Evolutionary conservation across 1,139 yeast genomes (phyloP).

Genomic region (Zygosaccharomyces sapae): DNA sequence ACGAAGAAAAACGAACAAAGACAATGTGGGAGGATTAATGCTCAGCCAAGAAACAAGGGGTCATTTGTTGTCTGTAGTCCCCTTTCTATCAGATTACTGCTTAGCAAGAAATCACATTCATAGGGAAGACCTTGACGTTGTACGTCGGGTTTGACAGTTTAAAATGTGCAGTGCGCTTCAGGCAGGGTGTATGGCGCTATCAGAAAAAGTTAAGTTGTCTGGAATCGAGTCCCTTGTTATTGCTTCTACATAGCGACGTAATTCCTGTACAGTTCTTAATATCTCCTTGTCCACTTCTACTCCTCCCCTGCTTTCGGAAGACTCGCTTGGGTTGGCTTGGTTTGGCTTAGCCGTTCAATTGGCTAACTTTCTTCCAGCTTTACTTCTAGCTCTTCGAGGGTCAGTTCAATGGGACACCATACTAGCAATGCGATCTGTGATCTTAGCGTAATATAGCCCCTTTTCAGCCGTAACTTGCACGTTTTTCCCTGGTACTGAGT

Average conservation of each 20-base stretch:
- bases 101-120: not conserved
- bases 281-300: too few relatives aligned
- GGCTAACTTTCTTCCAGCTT: conserved; percentile 10
- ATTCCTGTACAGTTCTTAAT: too few relatives aligned
- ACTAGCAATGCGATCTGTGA: conserved; percentile 13
- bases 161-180: too few relatives aligned
- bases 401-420: conserved; percentile 29
- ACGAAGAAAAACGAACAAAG: not conserved
- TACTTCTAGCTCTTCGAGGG: conserved; percentile 22
- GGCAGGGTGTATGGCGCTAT: too few relatives aligned
- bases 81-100: not conserved
- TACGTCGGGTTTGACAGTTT: too few relatives aligned
- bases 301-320: too few relatives aligned
- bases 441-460: conserved; percentile 9
- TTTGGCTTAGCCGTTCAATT: not conserved
- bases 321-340: too few relatives aligned
- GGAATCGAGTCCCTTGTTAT: not conserved
- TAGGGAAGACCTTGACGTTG: too few relatives aligned
- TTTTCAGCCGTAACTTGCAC: conserved; percentile 8
- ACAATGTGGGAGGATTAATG: not conserved
- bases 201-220: not conserved
- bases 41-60: not conserved
- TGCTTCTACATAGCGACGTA: not conserved
- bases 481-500: not conserved
- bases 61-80: not conserved